These are phyloP conservation scores for Lasiosphaeris hirsuta DNA, from an alignment of 495 filamentous ascomycete species.

Conservation along the genomic window DNA sequence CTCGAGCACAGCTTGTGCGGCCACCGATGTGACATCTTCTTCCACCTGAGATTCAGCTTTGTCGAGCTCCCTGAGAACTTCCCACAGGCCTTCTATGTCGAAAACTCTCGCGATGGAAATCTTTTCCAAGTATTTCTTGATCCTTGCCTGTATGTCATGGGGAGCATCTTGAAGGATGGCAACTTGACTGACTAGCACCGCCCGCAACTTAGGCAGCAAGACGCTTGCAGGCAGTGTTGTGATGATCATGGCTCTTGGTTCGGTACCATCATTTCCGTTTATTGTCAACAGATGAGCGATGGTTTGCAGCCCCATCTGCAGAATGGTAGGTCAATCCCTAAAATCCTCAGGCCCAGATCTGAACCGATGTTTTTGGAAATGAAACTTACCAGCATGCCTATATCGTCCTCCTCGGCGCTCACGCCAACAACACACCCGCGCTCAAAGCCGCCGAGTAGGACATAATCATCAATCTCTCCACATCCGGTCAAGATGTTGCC, in stretches of 20 bases:
- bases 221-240: constrained; percentile 32
- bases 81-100: constrained; percentile 56
- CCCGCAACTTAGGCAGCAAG: constrained; percentile 33
- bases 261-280: not conserved
- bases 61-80: constrained; percentile 50
- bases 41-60: not conserved
- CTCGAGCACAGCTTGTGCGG: not conserved
- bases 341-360: not conserved
- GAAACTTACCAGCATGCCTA: constrained; percentile 38
- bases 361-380: not conserved
- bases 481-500: constrained; percentile 36
- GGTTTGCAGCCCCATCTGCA: constrained; percentile 39
- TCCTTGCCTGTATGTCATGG: constrained; percentile 9
- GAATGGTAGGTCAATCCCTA: not conserved
- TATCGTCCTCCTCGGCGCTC: constrained; percentile 41
- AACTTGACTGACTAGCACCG: constrained; percentile 30
- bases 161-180: constrained; percentile 13
- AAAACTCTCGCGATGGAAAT: constrained; percentile 57
- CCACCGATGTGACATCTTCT: not conserved
- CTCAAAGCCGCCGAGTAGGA: constrained; percentile 45
- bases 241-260: constrained; percentile 29
- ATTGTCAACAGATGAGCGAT: constrained; percentile 26
- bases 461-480: constrained; percentile 41
- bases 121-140: constrained; percentile 42
- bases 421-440: constrained; percentile 48